Evolutionary conservation across 2,329 filamentous ascomycete species (phyloP).

Genomic region (Stachybotrys echinatus): DNA sequence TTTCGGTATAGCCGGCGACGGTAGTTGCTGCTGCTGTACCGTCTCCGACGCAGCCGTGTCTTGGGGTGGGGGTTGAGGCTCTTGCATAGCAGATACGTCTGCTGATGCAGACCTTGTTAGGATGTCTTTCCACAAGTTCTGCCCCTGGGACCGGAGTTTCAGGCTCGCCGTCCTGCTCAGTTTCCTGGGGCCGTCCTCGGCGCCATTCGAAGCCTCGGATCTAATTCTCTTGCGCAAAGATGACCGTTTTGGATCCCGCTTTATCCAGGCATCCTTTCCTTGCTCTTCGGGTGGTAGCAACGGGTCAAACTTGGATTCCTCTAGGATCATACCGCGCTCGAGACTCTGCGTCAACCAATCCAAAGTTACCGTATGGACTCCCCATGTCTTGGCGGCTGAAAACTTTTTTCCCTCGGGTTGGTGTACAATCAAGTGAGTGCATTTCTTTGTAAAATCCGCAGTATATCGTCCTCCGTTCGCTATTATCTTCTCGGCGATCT

Average conservation of each 20-base stretch:
- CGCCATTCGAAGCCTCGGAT: constrained; percentile 36
- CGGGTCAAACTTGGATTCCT: constrained; percentile 82
- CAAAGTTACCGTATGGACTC: constrained; percentile 69
- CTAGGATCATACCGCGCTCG: constrained; percentile 81
- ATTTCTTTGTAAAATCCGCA: constrained; percentile 77
- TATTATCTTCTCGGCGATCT: constrained; percentile 62
- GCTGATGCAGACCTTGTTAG: constrained; percentile 40
- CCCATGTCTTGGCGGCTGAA: constrained; percentile 78
- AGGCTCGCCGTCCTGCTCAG: constrained; percentile 82
- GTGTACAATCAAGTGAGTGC: constrained; percentile 82
- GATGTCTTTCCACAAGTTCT: constrained; percentile 89
- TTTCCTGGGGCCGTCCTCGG: constrained; percentile 66
- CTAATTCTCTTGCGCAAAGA: constrained; percentile 55
- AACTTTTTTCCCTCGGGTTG: constrained; percentile 85
- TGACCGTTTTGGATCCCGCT: constrained; percentile 38
- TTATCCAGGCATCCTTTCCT: constrained; percentile 70
- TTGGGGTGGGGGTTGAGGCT: constrained; percentile 9
- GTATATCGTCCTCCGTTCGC: constrained; percentile 77
- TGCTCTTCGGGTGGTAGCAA: constrained; percentile 63
- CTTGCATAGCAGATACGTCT: constrained; percentile 20
- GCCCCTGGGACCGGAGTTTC: constrained; percentile 73
- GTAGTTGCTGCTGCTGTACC: constrained; percentile 9
- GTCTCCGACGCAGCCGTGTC: background rate
- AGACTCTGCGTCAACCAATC: constrained; percentile 85
- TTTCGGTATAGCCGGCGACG: constrained; percentile 2